Conservation (phyloP, 805 yeast species). For the Zygosaccharomyces rouxii region DNA sequence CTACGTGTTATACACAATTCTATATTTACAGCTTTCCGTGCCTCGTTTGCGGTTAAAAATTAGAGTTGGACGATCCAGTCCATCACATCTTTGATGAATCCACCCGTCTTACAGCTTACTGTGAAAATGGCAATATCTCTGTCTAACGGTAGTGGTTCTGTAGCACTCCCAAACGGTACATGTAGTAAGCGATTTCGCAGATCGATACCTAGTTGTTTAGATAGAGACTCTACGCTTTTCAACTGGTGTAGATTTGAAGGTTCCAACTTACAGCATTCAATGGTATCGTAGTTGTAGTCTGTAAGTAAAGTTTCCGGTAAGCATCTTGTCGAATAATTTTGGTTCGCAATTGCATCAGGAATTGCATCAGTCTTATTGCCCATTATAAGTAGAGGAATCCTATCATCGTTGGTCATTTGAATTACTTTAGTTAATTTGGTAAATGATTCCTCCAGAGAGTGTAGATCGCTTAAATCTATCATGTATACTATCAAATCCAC, state of each 20-base stretch:
- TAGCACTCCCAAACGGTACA: slow-evolving; percentile 8
- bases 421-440: slow-evolving; percentile 15
- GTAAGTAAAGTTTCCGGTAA: slow-evolving; percentile 16
- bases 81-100: slow-evolving; percentile 15
- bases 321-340: slow-evolving; percentile 1
- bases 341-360: slow-evolving; percentile 3
- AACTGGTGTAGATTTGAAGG: slow-evolving; percentile 15
- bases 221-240: slow-evolving; percentile 19
- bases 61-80: slow-evolving; percentile 23
- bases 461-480: slow-evolving; percentile 23
- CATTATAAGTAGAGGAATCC: slow-evolving; percentile 20
- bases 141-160: slow-evolving; percentile 14
- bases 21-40: slow-evolving; percentile 1
- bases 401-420: slow-evolving; percentile 19
- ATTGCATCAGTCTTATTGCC: slow-evolving; percentile 24
- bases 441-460: slow-evolving; percentile 15
- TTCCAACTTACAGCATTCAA: slow-evolving; percentile 15
- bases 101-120: slow-evolving; percentile 24
- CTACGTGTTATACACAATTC: too few relatives aligned
- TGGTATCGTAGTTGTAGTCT: slow-evolving; percentile 19
- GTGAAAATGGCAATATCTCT: slow-evolving; percentile 23
- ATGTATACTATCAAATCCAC: slow-evolving; percentile 23
- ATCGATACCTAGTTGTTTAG: slow-evolving; percentile 22
- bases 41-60: too few relatives aligned
- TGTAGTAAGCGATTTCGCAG: slow-evolving; percentile 18